These are phyloP conservation scores for Abortiporus biennis DNA, from an alignment of 1,284 basidiomycete genomes.

Conservation along the genomic window DNA sequence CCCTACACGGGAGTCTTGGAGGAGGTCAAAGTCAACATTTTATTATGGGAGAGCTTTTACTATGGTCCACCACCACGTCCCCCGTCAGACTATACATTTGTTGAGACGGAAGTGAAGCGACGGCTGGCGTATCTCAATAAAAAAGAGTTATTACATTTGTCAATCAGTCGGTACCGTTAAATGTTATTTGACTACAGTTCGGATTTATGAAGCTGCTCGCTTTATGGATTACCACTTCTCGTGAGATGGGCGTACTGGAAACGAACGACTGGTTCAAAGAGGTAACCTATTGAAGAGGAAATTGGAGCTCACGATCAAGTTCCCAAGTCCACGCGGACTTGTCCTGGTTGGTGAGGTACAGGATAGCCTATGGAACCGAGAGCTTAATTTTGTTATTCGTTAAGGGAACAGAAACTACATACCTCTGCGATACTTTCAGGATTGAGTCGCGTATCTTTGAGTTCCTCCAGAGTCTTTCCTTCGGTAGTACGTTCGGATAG, in stretches of 20 bases:
- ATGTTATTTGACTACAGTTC: too few species aligned
- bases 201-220: too few species aligned
- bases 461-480: slow-evolving; percentile 28
- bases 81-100: too few species aligned
- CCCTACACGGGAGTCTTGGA: too few species aligned
- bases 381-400: too few species aligned
- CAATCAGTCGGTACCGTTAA: too few species aligned
- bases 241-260: slow-evolving; percentile 36
- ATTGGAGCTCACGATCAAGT: slow-evolving; percentile 32
- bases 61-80: too few species aligned
- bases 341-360: slow-evolving; percentile 37
- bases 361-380: slow-evolving; percentile 27
- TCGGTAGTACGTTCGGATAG: slow-evolving; percentile 34
- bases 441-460: slow-evolving; percentile 42
- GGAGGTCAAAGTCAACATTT: too few species aligned
- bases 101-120: too few species aligned
- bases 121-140: too few species aligned
- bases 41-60: too few species aligned
- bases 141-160: too few species aligned
- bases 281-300: neutral
- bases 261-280: neutral
- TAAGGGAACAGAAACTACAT: slow-evolving; percentile 11
- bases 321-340: slow-evolving; percentile 46
- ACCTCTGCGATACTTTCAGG: slow-evolving; percentile 67
- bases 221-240: slow-evolving; percentile 45